Base-by-base conservation (phyloP, 2,329 filamentous ascomycete genomes). In the Colletotrichum scovillei region DNA sequence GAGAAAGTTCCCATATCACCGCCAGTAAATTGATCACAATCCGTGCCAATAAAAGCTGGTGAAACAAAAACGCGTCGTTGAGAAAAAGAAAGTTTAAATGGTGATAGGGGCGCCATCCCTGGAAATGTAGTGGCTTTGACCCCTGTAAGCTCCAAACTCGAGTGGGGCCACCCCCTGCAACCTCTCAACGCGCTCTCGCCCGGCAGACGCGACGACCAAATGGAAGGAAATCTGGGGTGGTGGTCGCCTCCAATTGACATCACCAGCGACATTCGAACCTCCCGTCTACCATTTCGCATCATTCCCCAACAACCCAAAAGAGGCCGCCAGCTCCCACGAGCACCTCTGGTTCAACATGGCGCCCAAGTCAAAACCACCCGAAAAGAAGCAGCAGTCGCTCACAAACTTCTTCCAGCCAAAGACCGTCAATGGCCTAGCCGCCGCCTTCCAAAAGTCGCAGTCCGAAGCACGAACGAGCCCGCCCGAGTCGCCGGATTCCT, bases 381-480 rank as follows among this genome's bases (percentile, higher is more conserved):
- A 81, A 67, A 93, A 93, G 82, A 94, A 92, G 78, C 94, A 98
- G 80, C 90, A 92, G 76, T 94, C 94, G 0, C 92, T 98, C 74
- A 97, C 94, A 3, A 95, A 92, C 79, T 97, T 97, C 84, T 97
- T 97, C 81, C 89, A 91, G 0, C 91, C 90, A 16, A 92, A 89
- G 75, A 84, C 89, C 14, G 80, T 84, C 79, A 88, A 88, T 80
- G 85, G 84, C 70, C 77, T 85, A 28, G 78, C 81, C n/a, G 79
- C 83, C 46, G 78, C 80, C 58, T 79, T 82, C 68, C 76, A 80
- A 74, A 82, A 83, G 68, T 77, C 82, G 62, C 78, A 78, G 58
- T 49, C 75, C 65, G 73, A 75, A 56, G 64, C 69, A 78, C 78
- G 67, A 77, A 80, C 75, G 77, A 76, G 69, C 74, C 79, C 69